phyloP scores from a whole-genome alignment of 1,284 basidiomycete genomes.

The Sporisorium exsertum region DNA sequence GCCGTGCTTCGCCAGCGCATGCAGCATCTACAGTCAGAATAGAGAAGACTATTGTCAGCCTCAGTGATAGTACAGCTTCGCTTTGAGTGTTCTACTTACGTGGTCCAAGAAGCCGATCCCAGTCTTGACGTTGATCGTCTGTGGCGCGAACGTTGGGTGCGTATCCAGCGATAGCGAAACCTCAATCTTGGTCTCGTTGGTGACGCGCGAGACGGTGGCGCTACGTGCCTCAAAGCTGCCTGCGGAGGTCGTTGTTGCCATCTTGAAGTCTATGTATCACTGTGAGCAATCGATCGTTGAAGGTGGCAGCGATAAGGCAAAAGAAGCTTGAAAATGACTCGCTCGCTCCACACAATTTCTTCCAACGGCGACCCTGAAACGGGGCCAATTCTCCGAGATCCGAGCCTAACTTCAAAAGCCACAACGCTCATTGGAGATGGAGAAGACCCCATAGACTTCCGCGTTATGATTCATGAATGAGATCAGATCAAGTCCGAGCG shows the following conservation, averaged over 20 bases:
- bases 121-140: conserved; percentile 87
- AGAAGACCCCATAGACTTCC: background rate
- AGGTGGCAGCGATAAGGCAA: conserved; percentile 12
- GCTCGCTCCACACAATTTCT: conserved; percentile 21
- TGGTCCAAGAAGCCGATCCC: conserved; percentile 99
- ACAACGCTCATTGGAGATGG: background rate
- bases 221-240: conserved; percentile 65
- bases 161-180: conserved; percentile 86
- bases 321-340: conserved; percentile 20
- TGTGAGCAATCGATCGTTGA: background rate
- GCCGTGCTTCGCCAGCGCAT: conserved; percentile 69
- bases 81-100: conserved; percentile 73
- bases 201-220: conserved; percentile 85
- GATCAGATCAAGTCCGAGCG: background rate
- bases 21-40: conserved; percentile 60
- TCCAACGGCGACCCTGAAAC: conserved; percentile 2
- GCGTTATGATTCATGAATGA: background rate
- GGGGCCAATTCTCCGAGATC: conserved; percentile 8
- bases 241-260: conserved; percentile 23
- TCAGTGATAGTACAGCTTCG: background rate
- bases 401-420: conserved; percentile 8
- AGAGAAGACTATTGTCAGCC: background rate
- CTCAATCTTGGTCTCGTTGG: conserved; percentile 91
- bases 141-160: conserved; percentile 76
- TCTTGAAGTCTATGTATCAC: background rate